phyloP scores from a whole-genome alignment of 2,329 filamentous ascomycete species.

The Cladosporium phlei region DNA sequence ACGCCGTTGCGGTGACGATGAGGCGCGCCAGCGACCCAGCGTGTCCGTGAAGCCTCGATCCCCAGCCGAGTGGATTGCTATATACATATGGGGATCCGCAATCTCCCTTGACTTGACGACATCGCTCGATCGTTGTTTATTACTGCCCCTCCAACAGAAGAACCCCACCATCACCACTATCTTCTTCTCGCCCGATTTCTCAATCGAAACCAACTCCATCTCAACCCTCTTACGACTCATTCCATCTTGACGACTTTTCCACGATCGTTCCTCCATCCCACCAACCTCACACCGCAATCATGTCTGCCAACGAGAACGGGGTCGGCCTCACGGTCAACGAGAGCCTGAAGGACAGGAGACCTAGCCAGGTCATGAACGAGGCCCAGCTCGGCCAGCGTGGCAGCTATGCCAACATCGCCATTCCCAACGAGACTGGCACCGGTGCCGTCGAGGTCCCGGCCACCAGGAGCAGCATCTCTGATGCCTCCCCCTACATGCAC shows the following conservation, averaged over 20 bases:
- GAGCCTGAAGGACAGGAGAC: slow-evolving; percentile 28
- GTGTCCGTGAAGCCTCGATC: slow-evolving; percentile 3
- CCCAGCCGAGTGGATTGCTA: slow-evolving; percentile 7
- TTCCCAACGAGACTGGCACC: slow-evolving; percentile 42
- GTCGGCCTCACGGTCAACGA: slow-evolving; percentile 36
- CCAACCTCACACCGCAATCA: slow-evolving; percentile 28
- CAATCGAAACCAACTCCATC: not conserved
- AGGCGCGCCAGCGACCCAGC: slow-evolving; percentile 8
- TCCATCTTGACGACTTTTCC: not conserved
- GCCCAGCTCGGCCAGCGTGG: slow-evolving; percentile 30
- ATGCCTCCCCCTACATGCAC: slow-evolving; percentile 68
- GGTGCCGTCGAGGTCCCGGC: slow-evolving; percentile 66
- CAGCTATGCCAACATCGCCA: slow-evolving; percentile 34
- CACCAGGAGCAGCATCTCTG: slow-evolving; percentile 62
- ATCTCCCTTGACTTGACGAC: slow-evolving; percentile 7
- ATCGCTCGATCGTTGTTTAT: slow-evolving; percentile 14
- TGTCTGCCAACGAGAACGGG: slow-evolving; percentile 57
- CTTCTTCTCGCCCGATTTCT: slow-evolving; percentile 1
- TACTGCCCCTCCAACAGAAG: slow-evolving; percentile 6
- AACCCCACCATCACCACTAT: not conserved
- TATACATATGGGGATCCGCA: slow-evolving; percentile 13
- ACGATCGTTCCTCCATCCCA: slow-evolving; percentile 7
- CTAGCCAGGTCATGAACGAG: slow-evolving; percentile 17
- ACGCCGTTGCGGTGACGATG: slow-evolving; percentile 10
- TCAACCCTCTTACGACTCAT: slow-evolving; percentile 5